Percentiles rank a stretch among this genome's conserved stretches.
These are phyloP conservation scores for Monilinia fructigena DNA, from an alignment of 2,329 filamentous ascomycete genomes.

Conservation along the genomic window DNA sequence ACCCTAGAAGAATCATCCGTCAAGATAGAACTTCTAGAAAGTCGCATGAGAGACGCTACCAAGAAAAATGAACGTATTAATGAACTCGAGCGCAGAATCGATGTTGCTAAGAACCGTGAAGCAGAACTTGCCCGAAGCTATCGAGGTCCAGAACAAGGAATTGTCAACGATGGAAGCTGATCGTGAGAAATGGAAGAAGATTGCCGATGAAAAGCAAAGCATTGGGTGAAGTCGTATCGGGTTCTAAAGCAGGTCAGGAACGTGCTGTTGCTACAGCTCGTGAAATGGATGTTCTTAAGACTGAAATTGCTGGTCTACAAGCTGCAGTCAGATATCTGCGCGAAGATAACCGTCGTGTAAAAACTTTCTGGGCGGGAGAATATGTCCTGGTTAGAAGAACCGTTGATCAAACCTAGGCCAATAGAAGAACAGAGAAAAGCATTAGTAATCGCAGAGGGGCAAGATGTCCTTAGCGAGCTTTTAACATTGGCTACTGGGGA, in stretches of 20 bases:
- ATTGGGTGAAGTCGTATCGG: slow-evolving; percentile 49
- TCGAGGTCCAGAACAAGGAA: slow-evolving; percentile 67
- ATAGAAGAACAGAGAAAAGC: slow-evolving; percentile 50
- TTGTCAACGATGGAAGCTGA: slow-evolving; percentile 63
- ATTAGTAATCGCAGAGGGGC: slow-evolving; percentile 59
- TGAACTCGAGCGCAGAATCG: slow-evolving; percentile 61
- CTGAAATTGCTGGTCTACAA: slow-evolving; percentile 64
- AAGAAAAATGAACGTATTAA: slow-evolving; percentile 70
- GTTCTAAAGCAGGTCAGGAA: slow-evolving; percentile 59
- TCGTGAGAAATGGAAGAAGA: slow-evolving; percentile 69
- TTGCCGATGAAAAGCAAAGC: slow-evolving; percentile 60
- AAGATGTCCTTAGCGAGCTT: slow-evolving; percentile 63
- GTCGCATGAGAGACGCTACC: slow-evolving; percentile 78
- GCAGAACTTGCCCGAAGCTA: slow-evolving; percentile 59
- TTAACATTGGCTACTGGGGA: slow-evolving; percentile 54
- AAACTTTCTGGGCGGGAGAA: slow-evolving; percentile 49
- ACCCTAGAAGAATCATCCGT: slow-evolving; percentile 83
- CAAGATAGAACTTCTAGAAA: slow-evolving; percentile 89
- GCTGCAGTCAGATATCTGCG: slow-evolving; percentile 66
- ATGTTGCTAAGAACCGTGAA: slow-evolving; percentile 51
- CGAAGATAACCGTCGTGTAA: slow-evolving; percentile 63
- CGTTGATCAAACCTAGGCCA: slow-evolving; percentile 49
- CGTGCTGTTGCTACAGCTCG: slow-evolving; percentile 67
- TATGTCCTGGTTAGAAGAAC: slow-evolving; percentile 61
- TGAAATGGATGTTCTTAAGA: slow-evolving; percentile 70